A percentile compares a stretch with the other conserved stretches of the same genome.
These are phyloP conservation scores for Gossypium herbaceum DNA, from an alignment of 345 rosid genomes.

Conservation along the genomic window DNA sequence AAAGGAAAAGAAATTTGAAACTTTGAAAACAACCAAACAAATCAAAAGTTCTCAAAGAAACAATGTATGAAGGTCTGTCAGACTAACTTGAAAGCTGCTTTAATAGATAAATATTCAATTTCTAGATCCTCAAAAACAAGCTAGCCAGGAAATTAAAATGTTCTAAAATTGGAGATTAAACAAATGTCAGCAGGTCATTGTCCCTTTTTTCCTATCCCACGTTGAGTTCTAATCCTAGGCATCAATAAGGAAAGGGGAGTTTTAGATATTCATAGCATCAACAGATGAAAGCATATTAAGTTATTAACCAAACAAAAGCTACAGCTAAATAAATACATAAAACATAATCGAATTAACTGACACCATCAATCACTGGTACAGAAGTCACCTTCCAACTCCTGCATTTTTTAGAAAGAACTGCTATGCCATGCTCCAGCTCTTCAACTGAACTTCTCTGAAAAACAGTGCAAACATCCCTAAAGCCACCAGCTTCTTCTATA, in stretches of 20 bases:
- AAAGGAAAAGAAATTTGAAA: background rate
- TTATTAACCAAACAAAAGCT: conserved; percentile 12
- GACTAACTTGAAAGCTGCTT: background rate
- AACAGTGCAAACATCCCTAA: conserved; percentile 71
- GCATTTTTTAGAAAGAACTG: conserved; percentile 55
- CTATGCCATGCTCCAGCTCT: conserved; percentile 63
- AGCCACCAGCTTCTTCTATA: conserved; percentile 77
- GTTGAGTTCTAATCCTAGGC: background rate
- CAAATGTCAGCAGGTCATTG: background rate
- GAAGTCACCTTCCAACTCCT: conserved; percentile 58
- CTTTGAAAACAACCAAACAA: background rate
- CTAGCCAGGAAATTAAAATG: conserved; percentile 5
- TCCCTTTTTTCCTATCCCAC: background rate
- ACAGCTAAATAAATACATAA: background rate
- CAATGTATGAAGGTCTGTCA: background rate
- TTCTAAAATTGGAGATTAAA: background rate
- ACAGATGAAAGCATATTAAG: background rate
- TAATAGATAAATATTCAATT: background rate
- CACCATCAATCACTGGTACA: conserved; percentile 1
- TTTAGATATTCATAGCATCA: background rate
- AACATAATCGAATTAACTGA: background rate
- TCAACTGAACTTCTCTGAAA: conserved; percentile 54
- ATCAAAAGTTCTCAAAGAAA: background rate
- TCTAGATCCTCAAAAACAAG: background rate
- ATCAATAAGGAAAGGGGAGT: background rate